These are phyloP conservation scores for Kurtzmaniella fragi DNA, from an alignment of 805 yeast genomes.

Conservation along the genomic window DNA sequence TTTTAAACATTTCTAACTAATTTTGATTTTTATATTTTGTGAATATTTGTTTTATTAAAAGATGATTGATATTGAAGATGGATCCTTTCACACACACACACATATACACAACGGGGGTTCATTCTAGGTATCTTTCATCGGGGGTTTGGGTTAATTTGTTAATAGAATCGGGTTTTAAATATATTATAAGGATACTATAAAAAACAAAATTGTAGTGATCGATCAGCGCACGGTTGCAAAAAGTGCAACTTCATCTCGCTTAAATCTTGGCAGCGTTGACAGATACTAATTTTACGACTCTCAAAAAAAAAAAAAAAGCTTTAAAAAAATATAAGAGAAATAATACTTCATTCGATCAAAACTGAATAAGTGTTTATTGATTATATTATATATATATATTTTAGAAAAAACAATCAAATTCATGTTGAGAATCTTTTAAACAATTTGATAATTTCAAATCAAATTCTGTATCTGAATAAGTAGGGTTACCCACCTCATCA, in stretches of 20 bases:
- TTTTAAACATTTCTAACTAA: no score
- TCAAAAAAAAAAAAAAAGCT: no score
- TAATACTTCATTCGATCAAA: no score
- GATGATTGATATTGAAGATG: neutral
- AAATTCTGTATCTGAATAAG: conserved; percentile 22
- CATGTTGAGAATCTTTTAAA: conserved; percentile 22
- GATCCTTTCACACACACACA: conserved; percentile 3
- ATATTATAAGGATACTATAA: conserved; percentile 1
- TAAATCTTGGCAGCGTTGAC: no score
- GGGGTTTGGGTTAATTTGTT: neutral
- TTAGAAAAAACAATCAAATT: conserved; percentile 28
- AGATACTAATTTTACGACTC: no score
- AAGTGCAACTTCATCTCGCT: no score
- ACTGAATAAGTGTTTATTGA: no score
- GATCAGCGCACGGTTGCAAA: no score
- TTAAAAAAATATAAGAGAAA: no score
- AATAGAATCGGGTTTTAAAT: conserved; percentile 2
- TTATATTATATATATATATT: no score
- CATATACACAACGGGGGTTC: conserved; percentile 3
- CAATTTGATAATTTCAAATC: conserved; percentile 21
- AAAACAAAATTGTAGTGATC: neutral
- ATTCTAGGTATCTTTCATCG: neutral
- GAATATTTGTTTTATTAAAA: conserved; percentile 5
- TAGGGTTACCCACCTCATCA: conserved; percentile 17
- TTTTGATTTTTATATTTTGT: conserved; percentile 1